Conservation (phyloP, 345 rosid species). For the Hypericum perforatum region DNA sequence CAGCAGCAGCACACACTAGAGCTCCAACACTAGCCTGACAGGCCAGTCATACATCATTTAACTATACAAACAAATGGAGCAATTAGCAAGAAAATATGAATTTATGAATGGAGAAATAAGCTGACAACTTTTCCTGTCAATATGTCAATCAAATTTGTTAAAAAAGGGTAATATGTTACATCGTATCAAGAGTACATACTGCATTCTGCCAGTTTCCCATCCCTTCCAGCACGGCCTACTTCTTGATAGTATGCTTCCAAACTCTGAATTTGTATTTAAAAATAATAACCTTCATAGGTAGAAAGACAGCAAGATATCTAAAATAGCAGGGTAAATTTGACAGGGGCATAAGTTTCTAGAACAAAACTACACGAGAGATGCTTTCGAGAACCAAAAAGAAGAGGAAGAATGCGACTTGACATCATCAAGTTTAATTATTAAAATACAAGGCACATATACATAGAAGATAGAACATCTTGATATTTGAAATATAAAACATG, state of each 20-base stretch:
- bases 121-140: too few relatives aligned
- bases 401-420: not conserved
- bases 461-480: not conserved
- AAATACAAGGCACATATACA: not conserved
- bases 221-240: conserved; percentile 98
- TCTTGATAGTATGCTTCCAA: conserved; percentile 95
- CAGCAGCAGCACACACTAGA: not conserved
- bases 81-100: not conserved
- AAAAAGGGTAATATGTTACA: not conserved
- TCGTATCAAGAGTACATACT: conserved; percentile 33
- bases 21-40: conserved; percentile 2
- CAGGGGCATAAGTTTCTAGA: too few relatives aligned
- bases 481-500: conserved; percentile 7
- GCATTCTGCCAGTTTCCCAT: conserved; percentile 76
- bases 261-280: conserved; percentile 40
- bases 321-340: too few relatives aligned
- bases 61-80: conserved; percentile 1
- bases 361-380: not conserved
- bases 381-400: conserved; percentile 3
- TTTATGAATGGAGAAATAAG: not conserved
- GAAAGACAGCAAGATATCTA: too few relatives aligned
- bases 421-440: too few relatives aligned
- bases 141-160: too few relatives aligned
- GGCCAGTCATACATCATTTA: not conserved
- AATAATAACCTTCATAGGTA: not conserved